Conservation (phyloP, 2,329 filamentous ascomycete species). For the Colletotrichum gloeosporioides region DNA sequence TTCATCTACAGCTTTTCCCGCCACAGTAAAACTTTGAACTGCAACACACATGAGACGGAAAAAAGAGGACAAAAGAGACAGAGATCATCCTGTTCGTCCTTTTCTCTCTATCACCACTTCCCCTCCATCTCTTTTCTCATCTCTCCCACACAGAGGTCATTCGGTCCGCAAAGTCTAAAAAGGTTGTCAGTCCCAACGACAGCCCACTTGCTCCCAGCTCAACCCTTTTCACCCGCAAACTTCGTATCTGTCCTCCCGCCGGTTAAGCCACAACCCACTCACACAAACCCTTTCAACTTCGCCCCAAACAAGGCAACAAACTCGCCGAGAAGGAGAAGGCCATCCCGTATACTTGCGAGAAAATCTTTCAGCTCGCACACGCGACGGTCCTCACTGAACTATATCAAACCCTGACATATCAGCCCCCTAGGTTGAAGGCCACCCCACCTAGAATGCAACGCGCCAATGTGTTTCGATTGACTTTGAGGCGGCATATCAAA, state of each 20-base stretch:
- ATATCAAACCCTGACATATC: not conserved
- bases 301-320: not conserved
- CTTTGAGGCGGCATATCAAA: not conserved
- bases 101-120: not conserved
- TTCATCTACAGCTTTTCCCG: too few relatives aligned
- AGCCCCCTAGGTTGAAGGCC: not conserved
- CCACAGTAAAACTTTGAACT: not conserved
- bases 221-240: not conserved
- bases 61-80: not conserved
- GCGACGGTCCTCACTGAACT: not conserved
- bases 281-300: not conserved
- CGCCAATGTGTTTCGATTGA: not conserved
- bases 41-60: constrained; percentile 10
- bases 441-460: not conserved
- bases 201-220: not conserved
- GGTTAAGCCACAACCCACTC: not conserved
- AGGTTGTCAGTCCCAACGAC: not conserved
- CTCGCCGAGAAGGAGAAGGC: not conserved
- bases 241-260: not conserved
- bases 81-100: not conserved
- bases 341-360: not conserved
- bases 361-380: not conserved
- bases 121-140: not conserved
- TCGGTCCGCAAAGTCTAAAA: not conserved
- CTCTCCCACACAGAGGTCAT: not conserved